Percentiles rank a stretch among this genome's conserved stretches.
Evolutionary conservation across 2,329 filamentous ascomycete species (phyloP).

Genomic region (Monosporascus sp.): DNA sequence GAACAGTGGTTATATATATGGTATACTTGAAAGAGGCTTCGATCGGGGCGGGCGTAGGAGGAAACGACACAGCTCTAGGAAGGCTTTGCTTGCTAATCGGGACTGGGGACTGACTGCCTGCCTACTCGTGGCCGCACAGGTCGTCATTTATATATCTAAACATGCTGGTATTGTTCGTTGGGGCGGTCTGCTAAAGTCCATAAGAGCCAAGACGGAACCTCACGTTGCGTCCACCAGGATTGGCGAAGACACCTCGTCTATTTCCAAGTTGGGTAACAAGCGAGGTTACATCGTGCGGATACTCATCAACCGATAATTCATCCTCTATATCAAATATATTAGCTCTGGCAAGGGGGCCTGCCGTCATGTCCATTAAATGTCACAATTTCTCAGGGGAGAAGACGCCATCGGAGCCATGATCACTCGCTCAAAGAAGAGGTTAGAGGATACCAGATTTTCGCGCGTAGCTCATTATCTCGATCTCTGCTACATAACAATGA

Average conservation of each 20-base stretch:
- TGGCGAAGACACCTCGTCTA: constrained; percentile 5
- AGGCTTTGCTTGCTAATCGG: too few species aligned
- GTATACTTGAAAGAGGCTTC: too few species aligned
- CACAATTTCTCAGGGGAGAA: too few species aligned
- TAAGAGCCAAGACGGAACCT: constrained; percentile 14
- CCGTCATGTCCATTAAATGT: too few species aligned
- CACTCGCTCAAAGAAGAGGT: background rate
- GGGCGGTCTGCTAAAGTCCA: background rate
- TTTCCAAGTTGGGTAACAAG: constrained; percentile 12
- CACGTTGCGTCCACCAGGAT: constrained; percentile 14
- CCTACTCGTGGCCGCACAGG: background rate
- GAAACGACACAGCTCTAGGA: too few species aligned
- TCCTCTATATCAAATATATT: background rate
- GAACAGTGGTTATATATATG: too few species aligned
- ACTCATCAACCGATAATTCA: constrained; percentile 2
- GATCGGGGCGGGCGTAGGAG: too few species aligned
- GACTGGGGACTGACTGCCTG: too few species aligned
- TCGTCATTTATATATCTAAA: constrained; percentile 9
- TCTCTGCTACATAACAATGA: constrained; percentile 19
- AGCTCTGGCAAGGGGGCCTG: background rate
- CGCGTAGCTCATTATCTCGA: constrained; percentile 2
- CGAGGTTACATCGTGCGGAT: constrained; percentile 14
- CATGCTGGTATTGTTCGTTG: background rate
- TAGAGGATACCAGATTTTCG: background rate
- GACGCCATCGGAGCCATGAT: too few species aligned